Base-by-base conservation (phyloP, 768 basidiomycete species). In the Lyophyllum shimeji region DNA sequence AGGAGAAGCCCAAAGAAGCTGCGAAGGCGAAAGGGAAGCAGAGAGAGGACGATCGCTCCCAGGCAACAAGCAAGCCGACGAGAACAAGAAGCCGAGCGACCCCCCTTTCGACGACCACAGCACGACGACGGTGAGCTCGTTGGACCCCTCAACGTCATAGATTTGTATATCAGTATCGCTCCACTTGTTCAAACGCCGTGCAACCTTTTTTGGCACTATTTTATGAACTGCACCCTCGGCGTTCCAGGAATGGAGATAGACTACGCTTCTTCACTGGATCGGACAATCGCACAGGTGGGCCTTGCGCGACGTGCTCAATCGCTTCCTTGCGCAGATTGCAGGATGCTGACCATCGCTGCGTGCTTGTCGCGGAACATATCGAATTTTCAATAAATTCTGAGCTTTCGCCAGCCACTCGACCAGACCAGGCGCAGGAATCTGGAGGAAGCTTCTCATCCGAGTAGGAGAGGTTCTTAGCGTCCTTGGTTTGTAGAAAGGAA, bases 31-130 rank as follows among this genome's bases (percentile, higher is more conserved):
- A 67, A 61, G 66, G 70, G 48, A 72, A 69, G 58, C 67, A 68
- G 55, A 63, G 64, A 56, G 70, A 74, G 57, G 71, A 73, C 50
- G 70, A 71, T 63, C 70, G 66, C 49, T 60, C 60, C 39, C 63
- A 64, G 56, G 62, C 50, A 57, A 55, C 61, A 18, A 46, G 27
- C 44, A 63, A 65, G 46, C 50, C 60, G 24, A 58, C 61, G 23
- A 63, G 60, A 53, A 58, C 56, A 11, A 55, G 60, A 49, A 65
- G 55, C 40, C 63, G 55, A 49, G 24, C 20, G 31, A 54, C 50
- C 33, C 15, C 40, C 40, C 21, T 50, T 29, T 61, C 60, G 48
- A 60, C 62, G 24, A 40, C 56, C 13, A 56, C 59, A 37, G 47
- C 53, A 39, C 60, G 64, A 50, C 62, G 62, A 27, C 63, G 62